phyloP scores from a whole-genome alignment of 257 asterid species.

The Asclepias syriaca region DNA sequence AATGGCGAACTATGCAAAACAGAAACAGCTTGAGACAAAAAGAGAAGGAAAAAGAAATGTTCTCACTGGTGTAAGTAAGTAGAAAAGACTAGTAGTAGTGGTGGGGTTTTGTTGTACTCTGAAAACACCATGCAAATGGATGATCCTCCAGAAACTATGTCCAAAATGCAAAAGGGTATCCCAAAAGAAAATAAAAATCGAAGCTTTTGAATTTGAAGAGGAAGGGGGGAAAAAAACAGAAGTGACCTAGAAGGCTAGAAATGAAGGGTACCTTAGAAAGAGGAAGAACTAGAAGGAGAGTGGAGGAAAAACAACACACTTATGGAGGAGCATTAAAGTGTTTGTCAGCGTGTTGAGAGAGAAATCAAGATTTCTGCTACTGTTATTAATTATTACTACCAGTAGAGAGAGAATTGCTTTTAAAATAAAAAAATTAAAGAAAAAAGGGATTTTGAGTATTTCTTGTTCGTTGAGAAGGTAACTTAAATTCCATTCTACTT shows the following conservation, averaged over 20 bases:
- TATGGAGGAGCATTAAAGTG: slow-evolving; percentile 8
- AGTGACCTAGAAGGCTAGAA: not conserved
- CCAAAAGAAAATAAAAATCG: not conserved
- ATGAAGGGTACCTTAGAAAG: not conserved
- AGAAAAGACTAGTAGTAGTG: not conserved
- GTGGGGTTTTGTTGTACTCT: not conserved
- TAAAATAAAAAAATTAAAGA: not conserved
- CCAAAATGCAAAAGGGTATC: slow-evolving; percentile 1
- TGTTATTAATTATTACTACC: slow-evolving; percentile 2
- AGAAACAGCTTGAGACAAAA: not conserved
- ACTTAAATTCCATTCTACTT: not conserved
- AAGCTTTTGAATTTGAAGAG: slow-evolving; percentile 1
- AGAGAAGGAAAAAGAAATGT: not conserved
- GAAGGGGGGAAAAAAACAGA: not conserved
- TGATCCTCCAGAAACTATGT: not conserved
- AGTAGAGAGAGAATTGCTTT: not conserved
- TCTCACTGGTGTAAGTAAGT: not conserved
- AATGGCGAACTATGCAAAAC: not conserved
- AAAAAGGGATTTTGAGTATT: slow-evolving; percentile 2
- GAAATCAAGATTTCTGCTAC: not conserved
- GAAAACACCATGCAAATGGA: slow-evolving; percentile 1
- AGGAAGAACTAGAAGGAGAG: not conserved
- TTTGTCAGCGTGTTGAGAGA: slow-evolving; percentile 7
- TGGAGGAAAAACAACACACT: not conserved
- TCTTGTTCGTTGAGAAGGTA: not conserved